phyloP scores from a whole-genome alignment of 2,329 filamentous ascomycete species.

The Taxawa tesnikishii region DNA sequence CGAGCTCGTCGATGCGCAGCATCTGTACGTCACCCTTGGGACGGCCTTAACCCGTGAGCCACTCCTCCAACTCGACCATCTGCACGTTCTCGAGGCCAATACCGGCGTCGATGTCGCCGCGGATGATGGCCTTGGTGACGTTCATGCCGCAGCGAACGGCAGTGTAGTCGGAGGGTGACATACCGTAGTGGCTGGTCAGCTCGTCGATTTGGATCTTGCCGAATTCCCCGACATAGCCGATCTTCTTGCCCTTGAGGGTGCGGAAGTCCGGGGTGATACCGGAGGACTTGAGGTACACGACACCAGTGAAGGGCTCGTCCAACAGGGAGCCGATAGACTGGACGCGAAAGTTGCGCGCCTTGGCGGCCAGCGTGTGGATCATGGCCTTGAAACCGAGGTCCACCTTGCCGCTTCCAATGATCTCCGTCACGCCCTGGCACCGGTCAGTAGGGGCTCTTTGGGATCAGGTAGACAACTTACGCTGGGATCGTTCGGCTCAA shows the following conservation, averaged over 20 bases:
- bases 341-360: conserved; percentile 63
- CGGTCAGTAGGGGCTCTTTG: no score
- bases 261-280: conserved; percentile 66
- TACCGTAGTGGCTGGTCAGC: conserved; percentile 65
- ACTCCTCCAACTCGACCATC: conserved; percentile 72
- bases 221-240: conserved; percentile 71
- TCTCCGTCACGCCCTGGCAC: conserved; percentile 69
- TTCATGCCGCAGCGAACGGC: conserved; percentile 74
- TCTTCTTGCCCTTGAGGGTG: conserved; percentile 62
- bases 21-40: conserved; percentile 60
- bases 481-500: conserved; percentile 69
- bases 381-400: conserved; percentile 75
- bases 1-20: conserved; percentile 70
- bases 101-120: conserved; percentile 60
- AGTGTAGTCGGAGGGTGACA: conserved; percentile 60
- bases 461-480: no score
- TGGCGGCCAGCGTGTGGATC: conserved; percentile 71
- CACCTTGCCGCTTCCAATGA: conserved; percentile 64
- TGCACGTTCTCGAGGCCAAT: conserved; percentile 72
- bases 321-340: conserved; percentile 62
- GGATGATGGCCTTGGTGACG: conserved; percentile 63
- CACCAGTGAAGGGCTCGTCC: conserved; percentile 69
- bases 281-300: conserved; percentile 62
- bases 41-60: conserved; percentile 52
- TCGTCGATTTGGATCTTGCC: conserved; percentile 78